Percentiles rank a stretch among this genome's conserved stretches.
Conservation (phyloP, 106 monocot species). For the Allium cepa region DNA sequence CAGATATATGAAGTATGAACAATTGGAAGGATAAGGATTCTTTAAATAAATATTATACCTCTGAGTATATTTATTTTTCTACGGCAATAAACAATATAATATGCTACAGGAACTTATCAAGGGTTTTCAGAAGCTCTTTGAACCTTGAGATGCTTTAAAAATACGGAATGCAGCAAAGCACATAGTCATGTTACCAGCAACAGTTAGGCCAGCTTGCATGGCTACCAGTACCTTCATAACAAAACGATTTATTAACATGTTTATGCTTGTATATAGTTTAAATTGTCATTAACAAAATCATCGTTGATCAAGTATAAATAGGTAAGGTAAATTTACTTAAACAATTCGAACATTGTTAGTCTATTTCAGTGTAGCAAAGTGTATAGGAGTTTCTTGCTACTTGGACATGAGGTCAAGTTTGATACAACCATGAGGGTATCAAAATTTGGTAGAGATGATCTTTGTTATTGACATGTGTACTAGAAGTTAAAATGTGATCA, state of each 20-base stretch:
- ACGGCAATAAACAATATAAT: not conserved
- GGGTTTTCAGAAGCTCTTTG: constrained; percentile 19
- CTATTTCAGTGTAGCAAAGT: not conserved
- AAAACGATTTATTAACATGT: not conserved
- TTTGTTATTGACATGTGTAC: too few relatives aligned
- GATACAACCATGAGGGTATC: too few relatives aligned
- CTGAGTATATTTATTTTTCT: not conserved
- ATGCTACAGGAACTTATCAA: constrained; percentile 15
- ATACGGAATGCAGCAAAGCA: constrained; percentile 84
- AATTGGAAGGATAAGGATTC: too few relatives aligned
- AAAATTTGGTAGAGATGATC: too few relatives aligned
- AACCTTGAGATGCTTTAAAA: constrained; percentile 42
- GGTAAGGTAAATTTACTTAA: not conserved
- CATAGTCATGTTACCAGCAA: constrained; percentile 85
- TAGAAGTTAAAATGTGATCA: too few relatives aligned
- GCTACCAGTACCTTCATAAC: constrained; percentile 19
- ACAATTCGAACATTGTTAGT: too few relatives aligned
- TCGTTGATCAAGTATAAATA: not conserved
- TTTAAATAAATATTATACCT: not conserved
- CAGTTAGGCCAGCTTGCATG: constrained; percentile 62
- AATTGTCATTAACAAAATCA: not conserved
- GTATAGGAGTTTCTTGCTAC: too few relatives aligned
- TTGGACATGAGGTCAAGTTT: too few relatives aligned
- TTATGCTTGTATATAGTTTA: too few relatives aligned
- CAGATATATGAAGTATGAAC: too few relatives aligned